These are phyloP conservation scores for Coniochaeta ligniaria DNA, from an alignment of 2,329 filamentous ascomycete species.

Conservation along the genomic window DNA sequence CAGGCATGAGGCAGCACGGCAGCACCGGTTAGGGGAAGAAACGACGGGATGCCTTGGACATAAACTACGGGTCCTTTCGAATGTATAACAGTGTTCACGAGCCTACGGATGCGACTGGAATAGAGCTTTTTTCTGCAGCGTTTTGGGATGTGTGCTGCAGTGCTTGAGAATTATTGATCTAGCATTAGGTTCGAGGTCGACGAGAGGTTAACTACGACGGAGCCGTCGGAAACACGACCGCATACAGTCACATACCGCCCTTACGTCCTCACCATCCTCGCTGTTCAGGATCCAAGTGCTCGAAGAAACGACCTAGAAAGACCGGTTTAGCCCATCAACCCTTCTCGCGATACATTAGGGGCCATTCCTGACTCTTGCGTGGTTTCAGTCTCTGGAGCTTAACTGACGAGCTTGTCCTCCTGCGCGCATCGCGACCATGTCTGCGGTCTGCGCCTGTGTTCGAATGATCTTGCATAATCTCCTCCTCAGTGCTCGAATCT, in stretches of 20 bases:
- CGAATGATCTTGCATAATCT: not conserved
- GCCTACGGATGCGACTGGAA: not conserved
- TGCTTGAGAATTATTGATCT: not conserved
- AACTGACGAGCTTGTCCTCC: not conserved
- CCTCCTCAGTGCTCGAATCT: not conserved
- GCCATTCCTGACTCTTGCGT: not conserved
- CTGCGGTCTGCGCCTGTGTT: not conserved
- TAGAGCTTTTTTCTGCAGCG: not conserved
- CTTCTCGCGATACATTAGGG: not conserved
- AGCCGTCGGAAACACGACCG: not conserved
- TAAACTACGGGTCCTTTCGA: not conserved
- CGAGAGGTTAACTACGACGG: not conserved
- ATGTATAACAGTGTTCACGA: not conserved
- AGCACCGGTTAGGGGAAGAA: conserved; percentile 6
- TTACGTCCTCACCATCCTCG: not conserved
- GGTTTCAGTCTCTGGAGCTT: not conserved
- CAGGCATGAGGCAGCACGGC: conserved; percentile 27
- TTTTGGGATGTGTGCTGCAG: not conserved
- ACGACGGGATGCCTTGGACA: conserved; percentile 4
- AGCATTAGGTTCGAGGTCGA: not conserved
- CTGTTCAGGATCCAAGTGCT: not conserved
- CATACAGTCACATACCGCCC: not conserved
- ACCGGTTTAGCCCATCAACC: not conserved
- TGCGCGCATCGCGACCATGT: not conserved
- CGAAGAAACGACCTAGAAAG: not conserved